Base-by-base conservation (phyloP, 2,329 filamentous ascomycete genomes). In the Beauveria varroae region DNA sequence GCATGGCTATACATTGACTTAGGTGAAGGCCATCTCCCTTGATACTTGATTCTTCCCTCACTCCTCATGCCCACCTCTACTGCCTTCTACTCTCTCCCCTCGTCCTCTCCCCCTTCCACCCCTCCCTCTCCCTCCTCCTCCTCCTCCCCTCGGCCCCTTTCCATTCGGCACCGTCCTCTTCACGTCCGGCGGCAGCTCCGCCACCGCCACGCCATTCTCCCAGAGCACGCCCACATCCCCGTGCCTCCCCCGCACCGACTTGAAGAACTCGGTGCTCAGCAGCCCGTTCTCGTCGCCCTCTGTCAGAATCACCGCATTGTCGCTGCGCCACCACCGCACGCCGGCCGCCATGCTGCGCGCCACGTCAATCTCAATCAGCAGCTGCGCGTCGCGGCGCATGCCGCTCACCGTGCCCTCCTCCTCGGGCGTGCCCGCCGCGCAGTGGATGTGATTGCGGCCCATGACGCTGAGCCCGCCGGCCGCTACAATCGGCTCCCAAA, bases 391-490 rank as follows among this genome's bases (percentile, higher is more conserved):
- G 65, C 69, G 79, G 24, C 93, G 80, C 90, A 96, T 96, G 1
- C 92, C 92, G 44, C 87, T 91, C 26, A 93, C 82, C 2, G 93
- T 89, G 3, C 69, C 73, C 2, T 20, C 57, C 14, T 74, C 75
- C 55, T 75, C 78, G 0, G 89, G 86, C 14, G 93, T 76, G 0
- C 90, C 91, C 6, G 86, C 85, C 2, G 90, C 90, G 71, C 95
- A 96, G 75, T 99, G 95, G 30, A 98, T 88, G 70, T 98, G 93
- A 65, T 89, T 96, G 59, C 95, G 77, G 0, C 79, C 80, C 95
- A 98, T 98, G 62, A 81, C 82, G 67, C 84, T 86, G 62, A 99
- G 76, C 0, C 93, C 93, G 5, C 93, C 93, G 0, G 83, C 80
- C n/a, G 80, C 79, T 12, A 92, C 73, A 63, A 99, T 98, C 12